Evolutionary conservation across 2,329 filamentous ascomycete genomes (phyloP).

Genomic region (Aspergillaceae sp.): DNA sequence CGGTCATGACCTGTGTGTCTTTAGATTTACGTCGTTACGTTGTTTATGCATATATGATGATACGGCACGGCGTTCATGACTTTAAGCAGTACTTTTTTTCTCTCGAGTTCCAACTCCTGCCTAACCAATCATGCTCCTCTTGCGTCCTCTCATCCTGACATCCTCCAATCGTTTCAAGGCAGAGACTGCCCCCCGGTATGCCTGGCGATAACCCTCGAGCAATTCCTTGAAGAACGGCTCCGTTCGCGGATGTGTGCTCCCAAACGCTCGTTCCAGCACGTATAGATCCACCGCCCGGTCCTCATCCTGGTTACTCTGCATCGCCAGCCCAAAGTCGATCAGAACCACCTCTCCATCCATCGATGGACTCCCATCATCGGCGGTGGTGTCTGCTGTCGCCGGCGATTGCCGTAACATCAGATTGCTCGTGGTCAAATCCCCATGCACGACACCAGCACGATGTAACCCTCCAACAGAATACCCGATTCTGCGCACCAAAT

Average conservation of each 20-base stretch:
- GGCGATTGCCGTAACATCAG: constrained; percentile 64
- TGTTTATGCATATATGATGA: neutral
- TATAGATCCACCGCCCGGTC: constrained; percentile 94
- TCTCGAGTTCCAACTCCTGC: constrained; percentile 33
- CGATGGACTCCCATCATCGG: constrained; percentile 14
- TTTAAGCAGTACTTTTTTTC: neutral
- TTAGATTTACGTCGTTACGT: neutral
- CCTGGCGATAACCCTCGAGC: constrained; percentile 62
- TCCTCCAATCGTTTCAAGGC: constrained; percentile 81
- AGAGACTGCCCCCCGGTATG: constrained; percentile 63
- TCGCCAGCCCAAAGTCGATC: constrained; percentile 90
- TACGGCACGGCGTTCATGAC: constrained; percentile 17
- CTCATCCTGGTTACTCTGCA: constrained; percentile 73
- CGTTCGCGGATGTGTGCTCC: constrained; percentile 82
- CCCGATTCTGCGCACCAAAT: constrained; percentile 63
- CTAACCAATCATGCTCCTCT: constrained; percentile 85
- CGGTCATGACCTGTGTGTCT: constrained; percentile 14
- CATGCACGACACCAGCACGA: constrained; percentile 78
- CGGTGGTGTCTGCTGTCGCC: constrained; percentile 9
- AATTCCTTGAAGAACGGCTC: constrained; percentile 68
- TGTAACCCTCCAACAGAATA: constrained; percentile 67
- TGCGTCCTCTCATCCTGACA: constrained; percentile 85
- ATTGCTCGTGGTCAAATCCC: constrained; percentile 95
- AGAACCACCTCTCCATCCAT: constrained; percentile 69
- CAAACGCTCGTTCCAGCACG: constrained; percentile 88